Percentiles rank a stretch among this genome's conserved stretches.
phyloP scores from a whole-genome alignment of 176 grass and related monocot species.

The Oryza australiensis region DNA sequence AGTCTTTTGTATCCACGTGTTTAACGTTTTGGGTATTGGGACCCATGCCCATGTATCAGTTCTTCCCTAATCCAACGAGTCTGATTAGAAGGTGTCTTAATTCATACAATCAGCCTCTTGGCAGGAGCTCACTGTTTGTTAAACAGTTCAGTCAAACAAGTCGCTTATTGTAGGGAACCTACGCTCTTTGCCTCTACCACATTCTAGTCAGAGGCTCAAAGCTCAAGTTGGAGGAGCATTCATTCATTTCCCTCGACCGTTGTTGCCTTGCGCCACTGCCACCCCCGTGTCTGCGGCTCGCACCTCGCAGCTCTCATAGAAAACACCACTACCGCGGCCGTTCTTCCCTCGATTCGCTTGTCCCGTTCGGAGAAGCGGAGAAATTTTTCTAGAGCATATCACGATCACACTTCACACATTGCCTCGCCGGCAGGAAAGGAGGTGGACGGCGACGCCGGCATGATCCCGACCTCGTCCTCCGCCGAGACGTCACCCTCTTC shows the following conservation, averaged over 20 bases:
- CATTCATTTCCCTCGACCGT: slow-evolving; percentile 21
- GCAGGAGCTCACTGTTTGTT: not conserved
- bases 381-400: not conserved
- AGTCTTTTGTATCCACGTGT: not conserved
- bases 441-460: slow-evolving; percentile 52
- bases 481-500: slow-evolving; percentile 72
- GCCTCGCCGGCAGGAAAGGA: not conserved
- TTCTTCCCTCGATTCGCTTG: not conserved
- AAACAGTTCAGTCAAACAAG: slow-evolving; percentile 29
- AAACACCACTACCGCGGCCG: not conserved
- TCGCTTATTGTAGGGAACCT: slow-evolving; percentile 25
- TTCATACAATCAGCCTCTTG: not conserved
- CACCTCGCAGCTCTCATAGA: not conserved
- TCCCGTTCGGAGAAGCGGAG: not conserved
- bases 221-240: slow-evolving; percentile 23
- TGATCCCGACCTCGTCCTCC: slow-evolving; percentile 69
- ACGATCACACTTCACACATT: too few relatives aligned
- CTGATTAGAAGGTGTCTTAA: not conserved
- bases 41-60: not conserved
- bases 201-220: not conserved
- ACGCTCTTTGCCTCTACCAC: not conserved
- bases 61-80: not conserved
- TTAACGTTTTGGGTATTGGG: not conserved
- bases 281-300: not conserved
- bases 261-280: slow-evolving; percentile 17